Conservation (phyloP, 192 early-diverging fungal species). For the Helicostylum pulchrum region DNA sequence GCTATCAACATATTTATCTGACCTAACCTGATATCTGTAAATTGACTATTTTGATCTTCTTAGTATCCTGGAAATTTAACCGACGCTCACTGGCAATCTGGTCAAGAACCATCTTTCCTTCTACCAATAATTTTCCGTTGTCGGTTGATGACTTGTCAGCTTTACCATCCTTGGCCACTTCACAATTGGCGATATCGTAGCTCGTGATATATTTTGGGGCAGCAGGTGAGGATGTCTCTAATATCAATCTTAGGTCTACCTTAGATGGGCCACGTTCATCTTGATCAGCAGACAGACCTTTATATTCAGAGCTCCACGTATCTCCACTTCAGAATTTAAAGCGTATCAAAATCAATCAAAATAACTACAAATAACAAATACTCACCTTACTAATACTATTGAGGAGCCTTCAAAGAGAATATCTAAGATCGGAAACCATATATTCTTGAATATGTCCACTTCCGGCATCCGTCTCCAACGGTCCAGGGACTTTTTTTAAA, state of each 20-base stretch:
- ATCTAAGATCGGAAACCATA: neutral
- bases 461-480: neutral
- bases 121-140: neutral
- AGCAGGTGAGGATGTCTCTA: neutral
- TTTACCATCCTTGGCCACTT: constrained; percentile 1
- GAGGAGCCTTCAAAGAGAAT: neutral
- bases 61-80: neutral
- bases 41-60: neutral
- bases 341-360: neutral
- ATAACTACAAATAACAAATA: neutral
- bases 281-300: neutral
- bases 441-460: neutral
- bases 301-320: neutral
- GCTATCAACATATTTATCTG: neutral
- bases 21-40: constrained; percentile 3
- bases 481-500: neutral
- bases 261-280: neutral
- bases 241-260: neutral
- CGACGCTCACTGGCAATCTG: neutral
- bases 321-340: constrained; percentile 8
- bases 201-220: neutral
- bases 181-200: neutral
- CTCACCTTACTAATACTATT: neutral
- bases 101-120: constrained; percentile 2
- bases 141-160: neutral